Percentiles rank a stretch among this genome's conserved stretches.
These are phyloP conservation scores for Arachis stenosperma DNA, from an alignment of 306 rosid species.

Conservation along the genomic window DNA sequence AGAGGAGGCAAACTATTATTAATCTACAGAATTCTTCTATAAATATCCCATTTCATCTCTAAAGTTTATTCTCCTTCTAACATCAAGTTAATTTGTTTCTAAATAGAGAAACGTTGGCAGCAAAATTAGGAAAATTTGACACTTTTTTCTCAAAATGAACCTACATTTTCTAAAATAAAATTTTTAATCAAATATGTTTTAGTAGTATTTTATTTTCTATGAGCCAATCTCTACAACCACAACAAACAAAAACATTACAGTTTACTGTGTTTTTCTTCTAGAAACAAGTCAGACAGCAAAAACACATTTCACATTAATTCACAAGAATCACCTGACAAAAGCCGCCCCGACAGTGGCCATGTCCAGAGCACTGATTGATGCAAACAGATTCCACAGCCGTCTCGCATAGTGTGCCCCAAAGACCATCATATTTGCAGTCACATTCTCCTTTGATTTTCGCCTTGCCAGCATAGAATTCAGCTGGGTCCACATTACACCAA, in stretches of 20 bases:
- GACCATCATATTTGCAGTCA: constrained; percentile 87
- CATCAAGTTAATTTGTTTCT: constrained; percentile 14
- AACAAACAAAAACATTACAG: constrained; percentile 32
- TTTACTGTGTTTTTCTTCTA: constrained; percentile 26
- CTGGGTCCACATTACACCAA: constrained; percentile 98
- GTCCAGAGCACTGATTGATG: constrained; percentile 89
- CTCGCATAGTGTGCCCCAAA: constrained; percentile 78
- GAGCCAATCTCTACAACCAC: constrained; percentile 22
- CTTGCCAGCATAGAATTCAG: constrained; percentile 76
- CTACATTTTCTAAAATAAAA: constrained; percentile 24
- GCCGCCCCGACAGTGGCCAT: constrained; percentile 90
- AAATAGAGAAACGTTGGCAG: constrained; percentile 11
- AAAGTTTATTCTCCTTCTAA: constrained; percentile 27
- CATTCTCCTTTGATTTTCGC: constrained; percentile 79
- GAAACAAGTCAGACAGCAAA: constrained; percentile 35
- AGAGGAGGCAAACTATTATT: neutral
- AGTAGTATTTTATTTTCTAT: constrained; percentile 8
- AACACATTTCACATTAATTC: neutral
- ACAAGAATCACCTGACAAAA: constrained; percentile 73
- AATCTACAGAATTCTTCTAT: neutral
- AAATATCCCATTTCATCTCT: constrained; percentile 27
- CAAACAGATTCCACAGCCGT: constrained; percentile 73
- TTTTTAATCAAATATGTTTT: neutral
- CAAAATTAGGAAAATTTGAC: constrained; percentile 1
- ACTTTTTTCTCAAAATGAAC: neutral